Conservation (phyloP, 2,329 filamentous ascomycete species). For the Pestalotiopsis sp. region DNA sequence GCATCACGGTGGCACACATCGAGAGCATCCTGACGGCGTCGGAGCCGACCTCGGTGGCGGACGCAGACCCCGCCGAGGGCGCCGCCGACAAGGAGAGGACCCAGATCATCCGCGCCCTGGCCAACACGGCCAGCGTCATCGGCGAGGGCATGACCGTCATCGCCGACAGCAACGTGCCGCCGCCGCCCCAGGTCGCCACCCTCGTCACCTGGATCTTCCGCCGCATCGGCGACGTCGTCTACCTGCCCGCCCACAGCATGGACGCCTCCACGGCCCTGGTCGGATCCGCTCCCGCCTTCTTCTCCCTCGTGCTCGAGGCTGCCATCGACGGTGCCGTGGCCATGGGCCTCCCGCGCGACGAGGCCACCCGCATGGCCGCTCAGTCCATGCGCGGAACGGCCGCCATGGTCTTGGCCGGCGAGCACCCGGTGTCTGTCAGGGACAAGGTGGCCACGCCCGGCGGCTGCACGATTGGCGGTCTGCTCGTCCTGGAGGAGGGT, state of each 20-base stretch:
- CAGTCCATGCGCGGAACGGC: constrained; percentile 77
- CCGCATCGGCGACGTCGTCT: constrained; percentile 69
- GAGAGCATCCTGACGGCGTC: constrained; percentile 61
- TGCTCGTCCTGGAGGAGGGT: constrained; percentile 74
- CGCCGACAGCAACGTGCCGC: constrained; percentile 58
- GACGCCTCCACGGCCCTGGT: constrained; percentile 73
- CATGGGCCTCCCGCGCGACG: constrained; percentile 72
- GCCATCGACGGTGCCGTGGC: constrained; percentile 76
- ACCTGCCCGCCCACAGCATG: constrained; percentile 67
- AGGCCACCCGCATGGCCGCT: constrained; percentile 75
- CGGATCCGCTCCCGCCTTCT: constrained; percentile 75
- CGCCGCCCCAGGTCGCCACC: constrained; percentile 50
- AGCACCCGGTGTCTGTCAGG: constrained; percentile 72
- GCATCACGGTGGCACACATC: constrained; percentile 70
- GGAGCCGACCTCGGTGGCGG: constrained; percentile 45
- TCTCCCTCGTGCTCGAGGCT: constrained; percentile 72
- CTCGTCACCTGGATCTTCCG: constrained; percentile 78
- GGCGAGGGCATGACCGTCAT: constrained; percentile 83
- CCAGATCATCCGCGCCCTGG: constrained; percentile 76
- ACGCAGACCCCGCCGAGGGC: constrained; percentile 30
- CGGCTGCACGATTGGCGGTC: constrained; percentile 74
- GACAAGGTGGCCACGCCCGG: constrained; percentile 79
- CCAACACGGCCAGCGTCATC: constrained; percentile 79
- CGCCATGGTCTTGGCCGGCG: constrained; percentile 66
- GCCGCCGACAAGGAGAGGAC: constrained; percentile 42